Conservation (phyloP, 2,329 filamentous ascomycete species). For the Aspergillus phoenicis region DNA sequence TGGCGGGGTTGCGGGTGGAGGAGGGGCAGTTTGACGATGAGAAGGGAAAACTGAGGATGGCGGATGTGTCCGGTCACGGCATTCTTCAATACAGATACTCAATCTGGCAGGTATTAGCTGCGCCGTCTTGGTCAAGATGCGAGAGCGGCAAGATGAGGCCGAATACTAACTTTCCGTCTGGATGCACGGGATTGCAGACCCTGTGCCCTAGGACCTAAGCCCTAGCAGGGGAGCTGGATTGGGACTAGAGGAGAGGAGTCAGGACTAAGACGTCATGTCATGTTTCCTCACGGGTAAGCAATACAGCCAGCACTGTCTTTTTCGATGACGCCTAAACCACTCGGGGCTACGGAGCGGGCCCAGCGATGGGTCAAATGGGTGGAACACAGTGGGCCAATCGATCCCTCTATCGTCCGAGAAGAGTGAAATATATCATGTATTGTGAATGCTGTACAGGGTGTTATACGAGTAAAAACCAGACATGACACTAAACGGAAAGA, state of each 20-base stretch:
- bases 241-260: not conserved
- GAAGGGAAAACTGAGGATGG: not conserved
- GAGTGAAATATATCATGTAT: not conserved
- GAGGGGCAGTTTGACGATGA: not conserved
- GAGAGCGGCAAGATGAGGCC: not conserved
- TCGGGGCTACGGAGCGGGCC: too few relatives aligned
- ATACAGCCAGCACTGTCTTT: not conserved
- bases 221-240: constrained; percentile 13
- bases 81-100: not conserved
- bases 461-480: not conserved
- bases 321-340: too few relatives aligned
- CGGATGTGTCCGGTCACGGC: not conserved
- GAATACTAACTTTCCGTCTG: not conserved
- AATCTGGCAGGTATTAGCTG: not conserved
- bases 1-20: constrained; percentile 4
- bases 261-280: constrained; percentile 10
- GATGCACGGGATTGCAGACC: constrained; percentile 7
- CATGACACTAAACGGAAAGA: not conserved
- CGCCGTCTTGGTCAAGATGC: not conserved
- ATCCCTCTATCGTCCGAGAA: not conserved
- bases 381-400: not conserved
- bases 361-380: too few relatives aligned
- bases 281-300: not conserved
- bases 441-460: not conserved
- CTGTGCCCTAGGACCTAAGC: constrained; percentile 32